phyloP scores from a whole-genome alignment of 2,329 filamentous ascomycete genomes.

The Chrysoporthe deuterocubensis region DNA sequence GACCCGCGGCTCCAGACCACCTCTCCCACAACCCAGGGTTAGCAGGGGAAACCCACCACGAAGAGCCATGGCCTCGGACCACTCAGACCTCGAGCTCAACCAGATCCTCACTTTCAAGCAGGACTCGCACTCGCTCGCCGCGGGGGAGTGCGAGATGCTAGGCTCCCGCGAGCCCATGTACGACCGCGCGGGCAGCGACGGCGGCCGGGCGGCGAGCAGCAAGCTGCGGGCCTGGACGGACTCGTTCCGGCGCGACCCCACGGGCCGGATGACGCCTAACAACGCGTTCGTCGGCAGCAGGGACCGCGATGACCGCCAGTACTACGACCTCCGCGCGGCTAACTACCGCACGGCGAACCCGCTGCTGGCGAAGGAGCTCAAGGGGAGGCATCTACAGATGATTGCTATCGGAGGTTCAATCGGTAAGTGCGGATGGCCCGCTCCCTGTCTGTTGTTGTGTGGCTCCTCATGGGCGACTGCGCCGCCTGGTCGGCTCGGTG shows the following conservation, averaged over 20 bases:
- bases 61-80: constrained; percentile 41
- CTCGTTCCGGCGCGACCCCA: constrained; percentile 66
- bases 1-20: background rate
- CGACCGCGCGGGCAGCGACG: constrained; percentile 33
- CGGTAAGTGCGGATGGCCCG: constrained; percentile 48
- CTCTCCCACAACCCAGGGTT: background rate
- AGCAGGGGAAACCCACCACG: background rate
- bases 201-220: constrained; percentile 42
- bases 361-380: constrained; percentile 75
- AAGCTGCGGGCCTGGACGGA: constrained; percentile 57
- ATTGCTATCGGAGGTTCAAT: constrained; percentile 95
- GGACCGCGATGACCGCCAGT: constrained; percentile 48
- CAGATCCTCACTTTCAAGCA: constrained; percentile 61
- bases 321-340: constrained; percentile 60
- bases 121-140: constrained; percentile 50
- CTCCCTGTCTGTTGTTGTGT: background rate
- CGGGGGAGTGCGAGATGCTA: constrained; percentile 57
- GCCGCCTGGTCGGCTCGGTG: background rate
- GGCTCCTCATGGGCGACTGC: background rate
- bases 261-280: constrained; percentile 51
- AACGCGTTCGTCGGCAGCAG: constrained; percentile 22
- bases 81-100: constrained; percentile 56
- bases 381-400: constrained; percentile 91
- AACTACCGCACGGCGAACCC: constrained; percentile 77
- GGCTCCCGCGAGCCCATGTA: constrained; percentile 47